Conservation (phyloP, 352 stramenopile genomes). For the Blastocystis sp. region DNA sequence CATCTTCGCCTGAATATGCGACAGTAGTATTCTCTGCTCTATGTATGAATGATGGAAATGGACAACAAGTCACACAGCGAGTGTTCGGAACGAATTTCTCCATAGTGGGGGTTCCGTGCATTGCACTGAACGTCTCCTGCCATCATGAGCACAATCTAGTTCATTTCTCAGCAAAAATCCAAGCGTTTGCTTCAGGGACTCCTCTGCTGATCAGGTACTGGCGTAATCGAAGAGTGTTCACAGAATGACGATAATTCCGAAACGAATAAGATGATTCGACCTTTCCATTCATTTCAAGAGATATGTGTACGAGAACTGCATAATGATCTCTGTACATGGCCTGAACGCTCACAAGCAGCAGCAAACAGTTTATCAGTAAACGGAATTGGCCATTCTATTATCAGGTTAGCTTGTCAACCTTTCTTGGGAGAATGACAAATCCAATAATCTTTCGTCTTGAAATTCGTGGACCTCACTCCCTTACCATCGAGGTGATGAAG, state of each 20-base stretch:
- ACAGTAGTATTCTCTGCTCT: not conserved
- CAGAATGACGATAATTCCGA: constrained; percentile 21
- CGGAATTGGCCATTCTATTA: too few species aligned
- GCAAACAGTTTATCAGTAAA: not conserved
- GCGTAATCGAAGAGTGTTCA: not conserved
- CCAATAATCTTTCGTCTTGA: not conserved
- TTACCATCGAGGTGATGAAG: not conserved
- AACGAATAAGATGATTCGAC: constrained; percentile 27
- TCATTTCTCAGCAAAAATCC: not conserved
- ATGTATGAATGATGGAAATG: not conserved
- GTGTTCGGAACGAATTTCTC: not conserved
- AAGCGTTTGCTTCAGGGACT: not conserved
- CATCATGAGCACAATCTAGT: constrained; percentile 19
- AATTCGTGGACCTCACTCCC: not conserved
- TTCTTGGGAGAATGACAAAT: not conserved
- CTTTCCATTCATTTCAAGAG: not conserved
- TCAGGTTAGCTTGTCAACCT: too few species aligned
- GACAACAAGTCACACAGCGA: not conserved
- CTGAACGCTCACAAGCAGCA: not conserved
- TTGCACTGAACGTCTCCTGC: constrained; percentile 5
- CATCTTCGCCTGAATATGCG: constrained; percentile 3
- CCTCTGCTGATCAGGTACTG: not conserved
- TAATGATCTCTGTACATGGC: not conserved
- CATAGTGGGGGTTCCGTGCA: not conserved
- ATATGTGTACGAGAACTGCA: not conserved